A percentile compares a stretch with the other conserved stretches of the same genome.
These are phyloP conservation scores for Exophiala sideris DNA, from an alignment of 2,329 filamentous ascomycete species.

Conservation along the genomic window DNA sequence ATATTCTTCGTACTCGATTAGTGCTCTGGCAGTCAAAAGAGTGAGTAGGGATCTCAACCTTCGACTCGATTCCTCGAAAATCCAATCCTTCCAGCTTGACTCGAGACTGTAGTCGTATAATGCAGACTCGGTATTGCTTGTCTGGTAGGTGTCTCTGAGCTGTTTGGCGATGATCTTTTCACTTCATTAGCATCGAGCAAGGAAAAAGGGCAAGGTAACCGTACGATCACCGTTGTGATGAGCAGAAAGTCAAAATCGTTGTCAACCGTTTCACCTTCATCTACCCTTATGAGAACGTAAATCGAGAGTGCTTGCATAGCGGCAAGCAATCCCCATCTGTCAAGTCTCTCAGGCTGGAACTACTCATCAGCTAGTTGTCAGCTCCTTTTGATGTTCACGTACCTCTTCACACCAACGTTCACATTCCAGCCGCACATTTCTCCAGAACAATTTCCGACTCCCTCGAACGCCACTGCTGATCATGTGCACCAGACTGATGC, in stretches of 20 bases:
- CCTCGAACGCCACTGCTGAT: constrained; percentile 33
- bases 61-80: constrained; percentile 41
- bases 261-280: constrained; percentile 45
- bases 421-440: constrained; percentile 44
- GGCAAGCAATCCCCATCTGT: constrained; percentile 40
- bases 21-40: constrained; percentile 4
- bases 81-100: constrained; percentile 40
- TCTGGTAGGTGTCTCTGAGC: not conserved
- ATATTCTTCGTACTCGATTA: constrained; percentile 34
- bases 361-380: constrained; percentile 9
- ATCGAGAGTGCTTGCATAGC: constrained; percentile 45
- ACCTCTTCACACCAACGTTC: constrained; percentile 39
- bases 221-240: constrained; percentile 36
- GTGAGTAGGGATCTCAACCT: constrained; percentile 28
- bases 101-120: constrained; percentile 25
- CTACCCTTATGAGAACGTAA: constrained; percentile 43
- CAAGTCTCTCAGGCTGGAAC: constrained; percentile 32
- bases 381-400: constrained; percentile 15
- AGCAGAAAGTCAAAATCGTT: constrained; percentile 43
- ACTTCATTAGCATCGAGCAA: not conserved
- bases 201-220: constrained; percentile 14
- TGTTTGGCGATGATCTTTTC: not conserved
- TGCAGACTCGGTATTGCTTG: not conserved
- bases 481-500: constrained; percentile 44
- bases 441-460: constrained; percentile 45